These are phyloP conservation scores for Fusarium goolgardi DNA, from an alignment of 2,329 filamentous ascomycete species.

Conservation along the genomic window DNA sequence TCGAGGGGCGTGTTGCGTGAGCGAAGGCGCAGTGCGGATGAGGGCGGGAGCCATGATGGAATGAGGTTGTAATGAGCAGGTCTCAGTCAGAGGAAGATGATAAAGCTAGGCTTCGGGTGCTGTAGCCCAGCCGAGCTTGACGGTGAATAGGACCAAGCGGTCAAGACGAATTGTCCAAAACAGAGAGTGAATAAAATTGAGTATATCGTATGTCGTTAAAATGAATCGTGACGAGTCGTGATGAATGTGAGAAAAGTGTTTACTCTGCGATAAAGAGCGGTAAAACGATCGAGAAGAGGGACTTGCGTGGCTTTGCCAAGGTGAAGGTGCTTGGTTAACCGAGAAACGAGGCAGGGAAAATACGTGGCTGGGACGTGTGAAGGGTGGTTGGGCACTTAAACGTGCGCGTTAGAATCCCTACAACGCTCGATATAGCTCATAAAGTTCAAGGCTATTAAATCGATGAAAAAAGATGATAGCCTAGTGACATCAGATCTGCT, in stretches of 20 bases:
- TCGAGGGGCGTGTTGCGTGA: constrained; percentile 30
- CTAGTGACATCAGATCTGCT: neutral
- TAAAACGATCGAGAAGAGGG: constrained; percentile 12
- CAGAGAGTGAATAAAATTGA: constrained; percentile 3
- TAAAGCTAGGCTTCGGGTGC: constrained; percentile 44
- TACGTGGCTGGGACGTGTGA: constrained; percentile 45
- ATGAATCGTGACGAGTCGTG: constrained; percentile 4
- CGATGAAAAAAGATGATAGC: neutral
- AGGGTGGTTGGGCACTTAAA: constrained; percentile 39
- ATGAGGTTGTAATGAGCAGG: constrained; percentile 32
- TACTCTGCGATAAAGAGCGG: constrained; percentile 6
- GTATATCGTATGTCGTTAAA: neutral
- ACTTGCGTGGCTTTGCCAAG: constrained; percentile 29
- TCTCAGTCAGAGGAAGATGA: constrained; percentile 31
- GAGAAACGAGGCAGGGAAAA: constrained; percentile 47
- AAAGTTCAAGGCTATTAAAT: neutral
- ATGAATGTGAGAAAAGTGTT: constrained; percentile 1
- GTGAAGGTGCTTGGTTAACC: constrained; percentile 44
- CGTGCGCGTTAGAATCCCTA: constrained; percentile 7
- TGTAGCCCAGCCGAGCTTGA: constrained; percentile 47
- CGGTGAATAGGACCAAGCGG: constrained; percentile 23
- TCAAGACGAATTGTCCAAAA: neutral
- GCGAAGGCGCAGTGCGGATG: constrained; percentile 47
- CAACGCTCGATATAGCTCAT: constrained; percentile 1
- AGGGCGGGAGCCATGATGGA: constrained; percentile 57